A percentile compares a stretch with the other conserved stretches of the same genome.
Conservation (phyloP, 2,329 filamentous ascomycete genomes). For the Alternaria novae-zelandiae region DNA sequence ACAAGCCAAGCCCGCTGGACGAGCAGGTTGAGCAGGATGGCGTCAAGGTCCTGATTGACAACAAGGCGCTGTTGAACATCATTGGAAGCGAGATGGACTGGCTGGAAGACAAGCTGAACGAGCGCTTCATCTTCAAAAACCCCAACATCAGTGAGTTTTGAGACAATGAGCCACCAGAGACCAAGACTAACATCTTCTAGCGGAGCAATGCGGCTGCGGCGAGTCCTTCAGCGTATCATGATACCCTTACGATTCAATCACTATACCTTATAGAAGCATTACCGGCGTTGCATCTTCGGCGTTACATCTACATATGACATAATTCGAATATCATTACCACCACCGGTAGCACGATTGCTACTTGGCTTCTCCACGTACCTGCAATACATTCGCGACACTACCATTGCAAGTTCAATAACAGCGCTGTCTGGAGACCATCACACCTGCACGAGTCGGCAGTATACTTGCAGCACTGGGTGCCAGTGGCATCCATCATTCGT, state of each 20-base stretch:
- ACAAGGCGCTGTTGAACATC: slow-evolving; percentile 96
- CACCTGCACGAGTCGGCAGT: background rate
- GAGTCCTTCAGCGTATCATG: slow-evolving; percentile 79
- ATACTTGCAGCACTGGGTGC: background rate
- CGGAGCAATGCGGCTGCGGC: slow-evolving; percentile 94
- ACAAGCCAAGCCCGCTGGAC: slow-evolving; percentile 86
- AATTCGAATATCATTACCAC: slow-evolving; percentile 16
- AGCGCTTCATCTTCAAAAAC: slow-evolving; percentile 93
- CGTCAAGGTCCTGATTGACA: slow-evolving; percentile 94
- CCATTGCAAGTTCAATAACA: background rate
- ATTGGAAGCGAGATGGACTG: slow-evolving; percentile 99
- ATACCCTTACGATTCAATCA: slow-evolving; percentile 25
- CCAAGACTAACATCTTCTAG: slow-evolving; percentile 57
- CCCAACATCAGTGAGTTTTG: slow-evolving; percentile 90
- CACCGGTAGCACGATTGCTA: background rate
- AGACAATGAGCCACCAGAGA: background rate
- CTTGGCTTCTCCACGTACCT: background rate
- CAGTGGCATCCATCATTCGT: background rate
- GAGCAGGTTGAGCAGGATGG: slow-evolving; percentile 95
- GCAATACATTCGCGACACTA: background rate
- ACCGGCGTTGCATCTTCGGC: slow-evolving; percentile 15
- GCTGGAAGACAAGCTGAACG: slow-evolving; percentile 92
- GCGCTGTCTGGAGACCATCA: background rate
- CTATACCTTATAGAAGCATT: slow-evolving; percentile 34
- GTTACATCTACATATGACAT: slow-evolving; percentile 2